phyloP scores from a whole-genome alignment of 768 basidiomycete genomes.

The Astraeus odoratus region DNA sequence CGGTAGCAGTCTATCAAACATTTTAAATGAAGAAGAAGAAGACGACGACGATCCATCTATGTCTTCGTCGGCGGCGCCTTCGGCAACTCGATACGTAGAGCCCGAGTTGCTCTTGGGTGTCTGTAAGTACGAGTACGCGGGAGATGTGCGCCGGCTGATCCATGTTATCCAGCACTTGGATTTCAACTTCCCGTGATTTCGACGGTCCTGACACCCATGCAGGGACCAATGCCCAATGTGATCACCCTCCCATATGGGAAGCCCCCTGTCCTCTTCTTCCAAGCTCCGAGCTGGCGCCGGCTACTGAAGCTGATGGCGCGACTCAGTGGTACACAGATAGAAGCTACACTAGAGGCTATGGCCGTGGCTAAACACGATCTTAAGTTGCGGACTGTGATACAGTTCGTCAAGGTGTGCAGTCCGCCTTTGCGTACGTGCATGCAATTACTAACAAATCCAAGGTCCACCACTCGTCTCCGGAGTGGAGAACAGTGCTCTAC shows the following conservation, averaged over 20 bases:
- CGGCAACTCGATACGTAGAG: slow-evolving; percentile 46
- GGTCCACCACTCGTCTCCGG: slow-evolving; percentile 50
- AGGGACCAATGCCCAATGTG: slow-evolving; percentile 56
- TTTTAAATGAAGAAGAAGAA: slow-evolving; percentile 15
- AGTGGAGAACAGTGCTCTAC: slow-evolving; percentile 74
- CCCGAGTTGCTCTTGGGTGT: slow-evolving; percentile 51
- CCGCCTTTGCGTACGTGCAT: neutral
- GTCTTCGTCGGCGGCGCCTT: slow-evolving; percentile 9
- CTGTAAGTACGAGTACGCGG: slow-evolving; percentile 42
- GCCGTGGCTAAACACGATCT: slow-evolving; percentile 48
- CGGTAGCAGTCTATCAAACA: slow-evolving; percentile 8
- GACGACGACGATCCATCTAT: slow-evolving; percentile 14
- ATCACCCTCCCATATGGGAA: slow-evolving; percentile 69
- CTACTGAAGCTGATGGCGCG: slow-evolving; percentile 70
- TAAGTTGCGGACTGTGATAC: slow-evolving; percentile 65
- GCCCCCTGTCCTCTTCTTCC: slow-evolving; percentile 62
- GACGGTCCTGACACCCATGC: slow-evolving; percentile 39
- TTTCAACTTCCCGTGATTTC: slow-evolving; percentile 55
- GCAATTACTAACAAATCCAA: slow-evolving; percentile 20
- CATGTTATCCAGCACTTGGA: slow-evolving; percentile 48
- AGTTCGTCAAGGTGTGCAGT: slow-evolving; percentile 63
- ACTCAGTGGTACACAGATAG: slow-evolving; percentile 60
- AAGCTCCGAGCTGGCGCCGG: slow-evolving; percentile 69
- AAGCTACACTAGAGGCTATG: slow-evolving; percentile 64
- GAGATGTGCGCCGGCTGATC: slow-evolving; percentile 4